Conservation (phyloP, 73 alveolate genomes). For the Paramecium caudatum region DNA sequence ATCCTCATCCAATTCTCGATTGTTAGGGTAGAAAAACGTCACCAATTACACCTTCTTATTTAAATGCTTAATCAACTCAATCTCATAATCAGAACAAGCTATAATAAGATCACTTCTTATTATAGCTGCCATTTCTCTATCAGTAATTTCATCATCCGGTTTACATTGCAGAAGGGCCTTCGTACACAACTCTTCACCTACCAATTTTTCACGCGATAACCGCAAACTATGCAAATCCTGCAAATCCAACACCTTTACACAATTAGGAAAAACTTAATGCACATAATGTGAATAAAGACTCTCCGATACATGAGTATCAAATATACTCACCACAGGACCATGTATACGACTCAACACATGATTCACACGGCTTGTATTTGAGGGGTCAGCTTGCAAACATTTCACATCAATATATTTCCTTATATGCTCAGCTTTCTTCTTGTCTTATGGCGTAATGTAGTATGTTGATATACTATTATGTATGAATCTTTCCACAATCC, state of each 20-base stretch:
- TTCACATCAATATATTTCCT: background rate
- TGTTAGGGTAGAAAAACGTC: conserved; percentile 43
- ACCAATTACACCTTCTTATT: background rate
- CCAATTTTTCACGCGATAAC: conserved; percentile 14
- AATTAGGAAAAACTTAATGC: conserved; percentile 66
- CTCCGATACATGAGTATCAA: conserved; percentile 71
- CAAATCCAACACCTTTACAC: conserved; percentile 69
- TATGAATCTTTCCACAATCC: background rate
- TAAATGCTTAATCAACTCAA: conserved; percentile 15
- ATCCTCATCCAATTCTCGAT: conserved; percentile 38
- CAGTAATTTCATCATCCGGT: conserved; percentile 65
- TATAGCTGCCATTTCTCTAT: conserved; percentile 69
- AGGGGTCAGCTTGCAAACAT: background rate
- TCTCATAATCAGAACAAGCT: conserved; percentile 69
- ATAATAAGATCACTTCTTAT: conserved; percentile 71
- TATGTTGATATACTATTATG: background rate
- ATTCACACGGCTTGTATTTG: conserved; percentile 8
- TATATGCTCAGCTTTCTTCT: background rate
- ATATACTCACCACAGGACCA: conserved; percentile 51
- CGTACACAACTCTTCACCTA: background rate
- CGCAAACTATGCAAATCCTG: conserved; percentile 74
- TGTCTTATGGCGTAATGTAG: conserved; percentile 26
- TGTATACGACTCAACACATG: background rate
- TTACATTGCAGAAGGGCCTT: background rate
- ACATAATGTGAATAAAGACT: conserved; percentile 71